Percentiles rank a stretch among this genome's conserved stretches.
Evolutionary conservation across 495 filamentous ascomycete species (phyloP).

Genomic region (Hypoxylon lienhwacheense): DNA sequence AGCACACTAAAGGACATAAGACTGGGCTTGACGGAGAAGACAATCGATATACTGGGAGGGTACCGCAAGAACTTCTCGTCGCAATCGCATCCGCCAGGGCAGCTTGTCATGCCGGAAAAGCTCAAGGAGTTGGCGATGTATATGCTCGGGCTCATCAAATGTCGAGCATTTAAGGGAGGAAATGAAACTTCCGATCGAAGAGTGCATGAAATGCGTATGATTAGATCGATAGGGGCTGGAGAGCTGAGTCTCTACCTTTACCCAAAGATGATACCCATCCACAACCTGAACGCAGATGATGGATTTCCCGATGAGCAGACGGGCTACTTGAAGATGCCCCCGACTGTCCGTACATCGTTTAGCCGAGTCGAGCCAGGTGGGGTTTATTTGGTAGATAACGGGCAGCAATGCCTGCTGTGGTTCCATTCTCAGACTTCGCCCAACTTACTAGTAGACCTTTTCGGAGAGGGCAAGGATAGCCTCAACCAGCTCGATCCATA

Average conservation of each 20-base stretch:
- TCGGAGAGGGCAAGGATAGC: conserved; percentile 73
- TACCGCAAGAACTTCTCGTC: conserved; percentile 89
- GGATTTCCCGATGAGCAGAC: conserved; percentile 83
- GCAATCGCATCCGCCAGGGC: conserved; percentile 80
- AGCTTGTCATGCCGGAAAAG: conserved; percentile 92
- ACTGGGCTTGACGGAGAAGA: conserved; percentile 83
- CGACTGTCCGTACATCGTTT: conserved; percentile 80
- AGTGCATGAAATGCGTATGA: conserved; percentile 86
- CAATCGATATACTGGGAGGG: conserved; percentile 87
- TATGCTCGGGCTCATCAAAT: conserved; percentile 90
- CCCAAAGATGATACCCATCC: conserved; percentile 86
- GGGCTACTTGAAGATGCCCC: conserved; percentile 81
- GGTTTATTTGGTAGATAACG: conserved; percentile 97
- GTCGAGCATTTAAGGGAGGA: conserved; percentile 90
- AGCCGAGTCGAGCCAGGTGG: conserved; percentile 90
- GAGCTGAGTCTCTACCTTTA: conserved; percentile 94
- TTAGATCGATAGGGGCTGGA: conserved; percentile 79
- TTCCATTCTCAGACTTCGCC: conserved; percentile 74
- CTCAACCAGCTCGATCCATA: conserved; percentile 78
- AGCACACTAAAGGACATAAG: conserved; percentile 84
- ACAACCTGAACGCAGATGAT: conserved; percentile 83
- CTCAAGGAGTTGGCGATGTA: conserved; percentile 98
- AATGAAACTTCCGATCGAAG: conserved; percentile 89
- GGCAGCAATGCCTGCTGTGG: conserved; percentile 88
- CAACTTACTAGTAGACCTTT: conserved; percentile 87